Conservation (phyloP, 116 monocot species). For the Papilionanthe hybrid region DNA sequence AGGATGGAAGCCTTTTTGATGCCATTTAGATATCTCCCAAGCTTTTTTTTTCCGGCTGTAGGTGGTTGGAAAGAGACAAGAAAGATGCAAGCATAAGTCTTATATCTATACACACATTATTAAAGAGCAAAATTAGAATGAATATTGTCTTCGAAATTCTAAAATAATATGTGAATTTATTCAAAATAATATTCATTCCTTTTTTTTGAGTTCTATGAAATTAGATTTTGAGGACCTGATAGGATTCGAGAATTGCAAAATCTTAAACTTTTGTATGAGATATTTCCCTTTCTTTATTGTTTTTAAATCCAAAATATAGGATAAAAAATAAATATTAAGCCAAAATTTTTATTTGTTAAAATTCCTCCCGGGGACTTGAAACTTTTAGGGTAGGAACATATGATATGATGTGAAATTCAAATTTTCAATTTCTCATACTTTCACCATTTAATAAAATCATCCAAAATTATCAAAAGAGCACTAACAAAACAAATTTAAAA, state of each 20-base stretch:
- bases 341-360: too few species aligned
- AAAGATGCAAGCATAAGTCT: background rate
- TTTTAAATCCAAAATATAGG: background rate
- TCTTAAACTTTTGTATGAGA: background rate
- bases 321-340: background rate
- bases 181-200: background rate
- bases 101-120: too few species aligned
- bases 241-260: background rate
- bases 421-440: too few species aligned
- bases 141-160: too few species aligned
- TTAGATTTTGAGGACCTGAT: background rate
- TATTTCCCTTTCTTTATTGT: background rate
- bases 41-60: background rate
- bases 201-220: background rate
- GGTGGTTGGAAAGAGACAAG: background rate
- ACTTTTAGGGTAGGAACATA: too few species aligned
- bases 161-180: background rate
- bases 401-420: too few species aligned
- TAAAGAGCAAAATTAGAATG: too few species aligned
- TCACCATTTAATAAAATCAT: too few species aligned
- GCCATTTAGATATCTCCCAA: background rate
- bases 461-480: too few species aligned
- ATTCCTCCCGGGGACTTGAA: too few species aligned
- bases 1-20: background rate
- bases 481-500: too few species aligned